Evolutionary conservation across 257 asterid species (phyloP).

Genomic region (Primulina tabacum): DNA sequence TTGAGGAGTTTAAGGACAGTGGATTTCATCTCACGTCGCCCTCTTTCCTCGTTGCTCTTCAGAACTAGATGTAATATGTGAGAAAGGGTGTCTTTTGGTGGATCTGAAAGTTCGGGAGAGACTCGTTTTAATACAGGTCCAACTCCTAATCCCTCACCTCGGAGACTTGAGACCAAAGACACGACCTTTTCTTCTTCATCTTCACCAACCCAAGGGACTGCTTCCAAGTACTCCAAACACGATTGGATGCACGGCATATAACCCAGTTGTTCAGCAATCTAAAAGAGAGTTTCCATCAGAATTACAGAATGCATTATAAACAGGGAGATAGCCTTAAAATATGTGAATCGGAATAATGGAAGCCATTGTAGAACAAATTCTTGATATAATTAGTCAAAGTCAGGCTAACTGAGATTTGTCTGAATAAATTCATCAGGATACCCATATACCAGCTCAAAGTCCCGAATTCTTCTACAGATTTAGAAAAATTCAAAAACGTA

Average conservation of each 20-base stretch:
- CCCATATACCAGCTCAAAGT: background rate
- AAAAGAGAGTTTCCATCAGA: conserved; percentile 18
- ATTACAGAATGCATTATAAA: background rate
- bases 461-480: background rate
- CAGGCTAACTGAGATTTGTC: conserved; percentile 1
- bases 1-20: conserved; percentile 75
- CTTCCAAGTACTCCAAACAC: conserved; percentile 93
- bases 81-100: conserved; percentile 63
- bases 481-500: conserved; percentile 8
- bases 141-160: conserved; percentile 63
- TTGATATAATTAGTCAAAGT: background rate
- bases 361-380: background rate
- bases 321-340: background rate
- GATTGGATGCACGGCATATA: conserved; percentile 57
- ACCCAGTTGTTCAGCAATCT: conserved; percentile 82
- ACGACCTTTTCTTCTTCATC: conserved; percentile 93
- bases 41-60: conserved; percentile 81
- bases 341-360: background rate
- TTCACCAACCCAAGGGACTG: conserved; percentile 98
- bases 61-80: conserved; percentile 75
- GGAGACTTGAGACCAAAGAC: conserved; percentile 56
- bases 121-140: conserved; percentile 77
- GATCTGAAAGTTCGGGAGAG: conserved; percentile 50
- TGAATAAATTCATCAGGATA: background rate
- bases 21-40: conserved; percentile 84